Conservation (phyloP, 2,329 filamentous ascomycete genomes). For the Aschersonia sp. region DNA sequence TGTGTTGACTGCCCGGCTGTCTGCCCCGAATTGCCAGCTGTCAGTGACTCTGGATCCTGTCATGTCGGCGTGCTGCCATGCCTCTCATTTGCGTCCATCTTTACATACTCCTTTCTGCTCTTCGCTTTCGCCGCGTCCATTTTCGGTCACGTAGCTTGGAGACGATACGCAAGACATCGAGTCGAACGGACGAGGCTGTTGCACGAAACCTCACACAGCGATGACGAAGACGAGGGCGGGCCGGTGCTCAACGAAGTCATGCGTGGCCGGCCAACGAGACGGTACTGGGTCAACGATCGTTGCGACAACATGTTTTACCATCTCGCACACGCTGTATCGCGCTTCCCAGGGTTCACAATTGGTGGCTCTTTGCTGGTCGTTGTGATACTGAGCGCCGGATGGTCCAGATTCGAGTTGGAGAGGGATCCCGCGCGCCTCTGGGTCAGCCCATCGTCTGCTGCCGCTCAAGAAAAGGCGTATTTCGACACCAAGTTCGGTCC, state of each 20-base stretch:
- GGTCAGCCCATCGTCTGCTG: constrained; percentile 88
- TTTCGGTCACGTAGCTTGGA: constrained; percentile 63
- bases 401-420: constrained; percentile 81
- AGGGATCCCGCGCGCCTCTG: constrained; percentile 81
- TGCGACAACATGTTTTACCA: constrained; percentile 69
- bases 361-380: constrained; percentile 60
- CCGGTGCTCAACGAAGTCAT: constrained; percentile 58
- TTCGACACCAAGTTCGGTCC: constrained; percentile 90
- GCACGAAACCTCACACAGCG: constrained; percentile 69
- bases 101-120: constrained; percentile 68
- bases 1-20: constrained; percentile 85
- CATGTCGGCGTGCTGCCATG: constrained; percentile 82
- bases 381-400: constrained; percentile 68
- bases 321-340: constrained; percentile 67
- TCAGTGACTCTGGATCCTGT: constrained; percentile 58
- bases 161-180: constrained; percentile 56
- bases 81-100: constrained; percentile 80
- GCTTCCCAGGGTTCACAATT: constrained; percentile 78
- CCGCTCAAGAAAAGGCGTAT: constrained; percentile 84
- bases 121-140: constrained; percentile 51
- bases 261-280: constrained; percentile 62
- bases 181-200: constrained; percentile 75
- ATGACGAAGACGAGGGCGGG: constrained; percentile 90
- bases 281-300: constrained; percentile 72
- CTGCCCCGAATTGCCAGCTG: constrained; percentile 67